Evolutionary conservation across 371 early-diverging fungal species (phyloP).

Genomic region (Zancudomyces culisetae): DNA sequence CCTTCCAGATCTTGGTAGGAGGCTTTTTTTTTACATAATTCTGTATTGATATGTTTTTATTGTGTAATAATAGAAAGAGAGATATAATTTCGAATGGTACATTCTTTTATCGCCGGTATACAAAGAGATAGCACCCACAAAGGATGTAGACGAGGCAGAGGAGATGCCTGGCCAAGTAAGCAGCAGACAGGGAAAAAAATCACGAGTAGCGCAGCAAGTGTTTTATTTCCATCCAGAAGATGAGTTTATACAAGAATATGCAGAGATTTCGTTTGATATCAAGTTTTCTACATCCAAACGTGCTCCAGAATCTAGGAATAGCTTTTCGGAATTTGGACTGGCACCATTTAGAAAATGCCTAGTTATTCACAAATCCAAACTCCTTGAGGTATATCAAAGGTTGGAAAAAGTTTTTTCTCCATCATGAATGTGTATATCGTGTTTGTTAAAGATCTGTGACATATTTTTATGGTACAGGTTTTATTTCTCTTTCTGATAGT

Average conservation of each 20-base stretch:
- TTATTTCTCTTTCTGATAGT: too few species aligned
- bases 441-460: too few species aligned
- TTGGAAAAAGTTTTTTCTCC: background rate
- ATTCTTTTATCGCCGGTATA: conserved; percentile 69
- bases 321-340: conserved; percentile 71
- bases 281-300: conserved; percentile 21
- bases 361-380: conserved; percentile 39
- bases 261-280: conserved; percentile 39
- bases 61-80: conserved; percentile 27
- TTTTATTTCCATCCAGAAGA: conserved; percentile 84
- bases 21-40: too few species aligned
- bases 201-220: conserved; percentile 13
- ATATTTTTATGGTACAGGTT: too few species aligned
- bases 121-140: conserved; percentile 43
- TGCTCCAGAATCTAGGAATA: conserved; percentile 54
- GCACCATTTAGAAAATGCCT: conserved; percentile 54
- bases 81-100: conserved; percentile 62
- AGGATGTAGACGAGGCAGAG: background rate
- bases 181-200: background rate
- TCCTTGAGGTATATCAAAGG: background rate
- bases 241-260: conserved; percentile 57
- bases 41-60: too few species aligned
- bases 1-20: too few species aligned
- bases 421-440: too few species aligned
- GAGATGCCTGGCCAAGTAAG: background rate